Evolutionary conservation across 257 asterid species (phyloP).

Genomic region (Solanum arcanum): DNA sequence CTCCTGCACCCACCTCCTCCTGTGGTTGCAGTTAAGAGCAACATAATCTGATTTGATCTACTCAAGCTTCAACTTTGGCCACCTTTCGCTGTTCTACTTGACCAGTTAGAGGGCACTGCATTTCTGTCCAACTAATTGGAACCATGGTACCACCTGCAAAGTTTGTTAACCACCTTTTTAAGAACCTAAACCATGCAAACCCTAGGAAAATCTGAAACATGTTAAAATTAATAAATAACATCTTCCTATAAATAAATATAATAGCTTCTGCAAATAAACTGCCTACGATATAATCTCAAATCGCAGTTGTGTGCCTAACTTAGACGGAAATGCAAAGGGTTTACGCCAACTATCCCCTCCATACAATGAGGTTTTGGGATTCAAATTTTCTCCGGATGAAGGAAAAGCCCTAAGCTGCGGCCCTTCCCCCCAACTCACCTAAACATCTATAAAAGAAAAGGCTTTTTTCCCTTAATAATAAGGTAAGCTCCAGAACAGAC

Average conservation of each 20-base stretch:
- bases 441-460: not conserved
- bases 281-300: not conserved
- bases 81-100: slow-evolving; percentile 86
- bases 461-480: not conserved
- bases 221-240: not conserved
- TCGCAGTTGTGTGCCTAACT: not conserved
- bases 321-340: not conserved
- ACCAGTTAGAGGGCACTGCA: slow-evolving; percentile 89
- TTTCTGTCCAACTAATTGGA: slow-evolving; percentile 93
- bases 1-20: not conserved
- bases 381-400: not conserved
- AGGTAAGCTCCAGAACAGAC: not conserved
- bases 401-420: not conserved
- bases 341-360: not conserved
- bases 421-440: not conserved
- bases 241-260: not conserved
- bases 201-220: not conserved
- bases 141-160: slow-evolving; percentile 73
- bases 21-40: not conserved
- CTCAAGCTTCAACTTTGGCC: slow-evolving; percentile 55
- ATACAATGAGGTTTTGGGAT: not conserved
- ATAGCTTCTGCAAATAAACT: not conserved
- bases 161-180: not conserved
- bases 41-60: not conserved
- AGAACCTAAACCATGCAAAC: not conserved